A percentile compares a stretch with the other conserved stretches of the same genome.
Conservation (phyloP, 2,329 filamentous ascomycete genomes). For the Botrytis cinerea region DNA sequence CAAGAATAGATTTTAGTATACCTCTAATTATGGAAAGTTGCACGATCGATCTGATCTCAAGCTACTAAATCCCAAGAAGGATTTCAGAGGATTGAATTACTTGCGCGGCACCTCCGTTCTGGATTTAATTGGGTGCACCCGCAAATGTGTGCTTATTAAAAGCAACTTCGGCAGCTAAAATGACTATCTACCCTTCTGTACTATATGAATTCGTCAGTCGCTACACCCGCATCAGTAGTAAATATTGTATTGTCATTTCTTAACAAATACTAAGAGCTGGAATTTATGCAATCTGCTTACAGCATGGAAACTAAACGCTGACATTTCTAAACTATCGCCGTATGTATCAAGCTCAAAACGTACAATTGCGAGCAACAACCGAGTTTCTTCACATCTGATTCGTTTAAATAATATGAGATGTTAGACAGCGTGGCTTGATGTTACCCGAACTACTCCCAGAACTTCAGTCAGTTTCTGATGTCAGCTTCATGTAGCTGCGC, state of each 20-base stretch:
- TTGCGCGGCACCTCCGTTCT: constrained; percentile 6
- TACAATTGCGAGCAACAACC: neutral
- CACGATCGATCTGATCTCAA: constrained; percentile 1
- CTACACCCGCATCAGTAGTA: neutral
- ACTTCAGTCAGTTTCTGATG: neutral
- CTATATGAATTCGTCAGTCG: neutral
- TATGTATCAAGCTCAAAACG: neutral
- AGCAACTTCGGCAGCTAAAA: constrained; percentile 6
- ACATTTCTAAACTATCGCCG: neutral
- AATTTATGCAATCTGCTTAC: neutral
- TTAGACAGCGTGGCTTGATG: constrained; percentile 8
- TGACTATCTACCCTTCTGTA: neutral
- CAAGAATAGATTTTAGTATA: neutral
- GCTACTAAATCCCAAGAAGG: neutral
- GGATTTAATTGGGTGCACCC: neutral
- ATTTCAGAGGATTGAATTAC: constrained; percentile 1
- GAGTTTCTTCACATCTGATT: neutral
- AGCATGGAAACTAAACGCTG: neutral
- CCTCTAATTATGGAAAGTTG: neutral
- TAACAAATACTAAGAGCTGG: neutral
- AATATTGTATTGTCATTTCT: neutral
- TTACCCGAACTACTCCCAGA: neutral
- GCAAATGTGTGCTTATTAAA: neutral
- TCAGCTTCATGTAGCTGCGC: constrained; percentile 20
- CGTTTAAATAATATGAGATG: neutral